Evolutionary conservation across 192 early-diverging fungal genomes (phyloP), one percentile per base, ranked within the genome.

Genomic region (Rhizophagus clarus): DNA sequence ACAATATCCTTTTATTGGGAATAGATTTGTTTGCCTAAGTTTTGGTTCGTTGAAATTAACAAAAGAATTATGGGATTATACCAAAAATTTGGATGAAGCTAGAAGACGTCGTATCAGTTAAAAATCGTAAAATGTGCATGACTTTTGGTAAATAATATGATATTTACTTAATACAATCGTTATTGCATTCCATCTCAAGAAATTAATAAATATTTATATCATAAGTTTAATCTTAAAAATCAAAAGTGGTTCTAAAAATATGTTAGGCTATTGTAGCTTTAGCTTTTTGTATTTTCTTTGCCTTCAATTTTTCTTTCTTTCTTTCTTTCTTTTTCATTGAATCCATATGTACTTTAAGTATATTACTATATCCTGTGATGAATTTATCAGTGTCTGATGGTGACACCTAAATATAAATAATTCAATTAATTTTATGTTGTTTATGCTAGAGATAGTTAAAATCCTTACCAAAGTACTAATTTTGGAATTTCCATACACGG

Each of bases 311-410:
- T 47, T 63, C 63, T 64, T 87, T 87, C 80, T 88, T 88, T 22
- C 80, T 63, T n/a, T 87, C 87, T 42, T 85, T 88, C 80, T 88
- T 88, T 78, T 88, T 88, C 63, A 88, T 80, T 37, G 85, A 82
- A 63, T 82, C 82, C 84, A 88, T 88, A 74, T 88, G 78, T 29
- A 83, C 77, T 68, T 56, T 82, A n/a, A 79, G 70, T 51, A 88
- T 85, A 56, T 81, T 88, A 24, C 64, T 81, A 63, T 87, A 88
- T 37, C 45, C 74, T 6, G 80, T 82, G 26, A 79, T 77, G 67
- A 88, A 88, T 45, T 79, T 74, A n/a, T 86, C 86, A 3, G 84
- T 80, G 62, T 88, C 69, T 0, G 62, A 79, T 24, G 85, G 40
- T 26, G 79, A 63, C 10, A 84, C 85, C 83, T 86, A 62, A 64